A percentile compares a stretch with the other conserved stretches of the same genome.
Evolutionary conservation across 371 early-diverging fungal species (phyloP).

Genomic region (Capillidium heterosporum): DNA sequence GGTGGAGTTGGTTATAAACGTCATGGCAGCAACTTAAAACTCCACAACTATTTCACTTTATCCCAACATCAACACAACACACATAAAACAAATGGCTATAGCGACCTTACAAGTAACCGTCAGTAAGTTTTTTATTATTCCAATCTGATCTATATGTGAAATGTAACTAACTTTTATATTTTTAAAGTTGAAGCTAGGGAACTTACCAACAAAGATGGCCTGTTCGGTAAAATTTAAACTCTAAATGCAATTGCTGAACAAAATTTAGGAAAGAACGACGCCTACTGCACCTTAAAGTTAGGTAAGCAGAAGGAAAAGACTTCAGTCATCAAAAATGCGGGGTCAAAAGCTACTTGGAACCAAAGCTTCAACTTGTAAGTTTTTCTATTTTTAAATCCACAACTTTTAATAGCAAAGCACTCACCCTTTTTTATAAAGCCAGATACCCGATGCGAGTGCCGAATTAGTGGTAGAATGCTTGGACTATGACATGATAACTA

Average conservation of each 20-base stretch:
- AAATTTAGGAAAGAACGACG: not conserved
- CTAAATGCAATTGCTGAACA: not conserved
- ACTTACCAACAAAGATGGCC: constrained; percentile 2
- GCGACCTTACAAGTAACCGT: constrained; percentile 1
- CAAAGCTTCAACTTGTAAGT: not conserved
- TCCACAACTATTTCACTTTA: too few species aligned
- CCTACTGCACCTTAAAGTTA: not conserved
- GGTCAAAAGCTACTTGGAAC: constrained; percentile 3
- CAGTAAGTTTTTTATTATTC: too few species aligned
- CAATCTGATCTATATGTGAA: not conserved
- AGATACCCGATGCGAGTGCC: not conserved
- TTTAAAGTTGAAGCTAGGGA: constrained; percentile 3
- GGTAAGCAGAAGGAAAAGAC: not conserved
- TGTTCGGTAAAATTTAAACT: not conserved
- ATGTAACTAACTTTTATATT: not conserved
- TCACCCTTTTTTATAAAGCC: too few species aligned
- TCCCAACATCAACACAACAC: too few species aligned
- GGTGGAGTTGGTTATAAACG: too few species aligned
- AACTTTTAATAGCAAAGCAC: too few species aligned
- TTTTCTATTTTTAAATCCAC: not conserved
- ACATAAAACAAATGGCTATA: too few species aligned
- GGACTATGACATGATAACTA: constrained; percentile 1
- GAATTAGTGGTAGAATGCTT: not conserved
- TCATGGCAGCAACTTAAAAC: too few species aligned
- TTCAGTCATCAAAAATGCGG: not conserved